Evolutionary conservation across 2,329 filamentous ascomycete species (phyloP).

Genomic region (Aspergillus transmontanensis): DNA sequence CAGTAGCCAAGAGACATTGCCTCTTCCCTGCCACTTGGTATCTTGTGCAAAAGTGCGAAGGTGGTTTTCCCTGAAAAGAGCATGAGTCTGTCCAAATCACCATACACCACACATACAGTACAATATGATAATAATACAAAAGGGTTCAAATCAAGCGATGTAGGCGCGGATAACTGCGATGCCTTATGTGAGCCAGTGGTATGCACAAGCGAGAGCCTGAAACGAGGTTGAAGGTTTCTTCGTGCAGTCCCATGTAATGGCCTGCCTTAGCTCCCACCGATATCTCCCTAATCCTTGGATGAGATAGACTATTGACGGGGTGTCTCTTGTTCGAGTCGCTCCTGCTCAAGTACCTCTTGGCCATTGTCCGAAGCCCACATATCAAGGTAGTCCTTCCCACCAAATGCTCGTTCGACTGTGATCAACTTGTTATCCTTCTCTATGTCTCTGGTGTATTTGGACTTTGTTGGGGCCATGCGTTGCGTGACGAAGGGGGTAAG

Average conservation of each 20-base stretch:
- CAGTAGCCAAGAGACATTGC: background rate
- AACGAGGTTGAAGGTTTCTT: background rate
- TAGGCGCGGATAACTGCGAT: background rate
- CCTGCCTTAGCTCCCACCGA: background rate
- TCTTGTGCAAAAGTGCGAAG: background rate
- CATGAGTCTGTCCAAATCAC: background rate
- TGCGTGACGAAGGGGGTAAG: slow-evolving; percentile 51
- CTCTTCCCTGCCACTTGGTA: background rate
- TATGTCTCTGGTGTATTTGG: slow-evolving; percentile 36
- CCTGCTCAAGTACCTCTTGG: slow-evolving; percentile 33
- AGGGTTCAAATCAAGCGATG: slow-evolving; percentile 3
- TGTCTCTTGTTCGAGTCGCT: slow-evolving; percentile 22
- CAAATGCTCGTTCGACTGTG: slow-evolving; percentile 34
- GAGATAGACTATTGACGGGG: slow-evolving; percentile 18
- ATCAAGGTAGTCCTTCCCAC: slow-evolving; percentile 41
- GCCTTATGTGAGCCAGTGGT: background rate
- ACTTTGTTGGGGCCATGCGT: slow-evolving; percentile 41
- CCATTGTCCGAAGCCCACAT: slow-evolving; percentile 41
- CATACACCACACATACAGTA: slow-evolving; percentile 19
- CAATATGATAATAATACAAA: slow-evolving; percentile 25
- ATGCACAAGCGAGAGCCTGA: background rate
- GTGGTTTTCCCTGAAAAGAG: background rate
- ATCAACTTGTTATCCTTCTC: slow-evolving; percentile 28
- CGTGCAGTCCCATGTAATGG: background rate
- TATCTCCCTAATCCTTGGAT: background rate